These are phyloP conservation scores for Vigna reflexopilosa DNA, from an alignment of 306 rosid species.

Conservation along the genomic window DNA sequence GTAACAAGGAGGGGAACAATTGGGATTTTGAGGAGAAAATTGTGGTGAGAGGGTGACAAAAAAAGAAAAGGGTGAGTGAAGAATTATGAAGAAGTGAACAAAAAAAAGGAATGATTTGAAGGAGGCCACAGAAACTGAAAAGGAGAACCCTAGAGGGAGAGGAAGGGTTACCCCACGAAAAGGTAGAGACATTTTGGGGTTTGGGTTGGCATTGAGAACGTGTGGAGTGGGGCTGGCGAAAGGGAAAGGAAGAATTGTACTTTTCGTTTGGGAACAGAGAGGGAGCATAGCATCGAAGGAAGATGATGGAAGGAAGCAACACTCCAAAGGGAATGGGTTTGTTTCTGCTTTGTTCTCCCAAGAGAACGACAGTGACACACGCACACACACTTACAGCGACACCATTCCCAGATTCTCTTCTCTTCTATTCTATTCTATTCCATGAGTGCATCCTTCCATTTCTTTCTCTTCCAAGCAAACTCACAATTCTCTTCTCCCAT, in stretches of 20 bases:
- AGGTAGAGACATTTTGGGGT: slow-evolving; percentile 46
- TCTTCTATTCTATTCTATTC: slow-evolving; percentile 64
- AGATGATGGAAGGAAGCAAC: slow-evolving; percentile 46
- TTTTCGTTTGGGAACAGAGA: slow-evolving; percentile 38
- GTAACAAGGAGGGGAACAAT: slow-evolving; percentile 12
- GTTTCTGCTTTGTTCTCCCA: slow-evolving; percentile 33
- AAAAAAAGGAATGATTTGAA: slow-evolving; percentile 43
- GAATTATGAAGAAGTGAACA: slow-evolving; percentile 38
- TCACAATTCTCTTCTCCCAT: background rate
- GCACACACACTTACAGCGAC: slow-evolving; percentile 12
- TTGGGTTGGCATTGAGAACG: slow-evolving; percentile 39
- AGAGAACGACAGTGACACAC: slow-evolving; percentile 48
- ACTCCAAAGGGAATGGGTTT: slow-evolving; percentile 53
- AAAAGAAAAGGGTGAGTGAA: slow-evolving; percentile 33
- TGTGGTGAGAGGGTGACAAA: slow-evolving; percentile 28
- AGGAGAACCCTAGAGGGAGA: slow-evolving; percentile 50
- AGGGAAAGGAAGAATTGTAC: slow-evolving; percentile 48
- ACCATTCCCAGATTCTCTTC: slow-evolving; percentile 55
- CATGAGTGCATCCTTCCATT: slow-evolving; percentile 63
- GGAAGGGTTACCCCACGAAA: slow-evolving; percentile 38
- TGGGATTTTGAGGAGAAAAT: slow-evolving; percentile 40
- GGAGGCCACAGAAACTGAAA: slow-evolving; percentile 33
- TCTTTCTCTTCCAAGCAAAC: slow-evolving; percentile 57
- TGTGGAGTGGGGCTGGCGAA: slow-evolving; percentile 49
- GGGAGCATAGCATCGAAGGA: slow-evolving; percentile 44